Conservation (phyloP, 2,329 filamentous ascomycete genomes). For the Fusarium chaquense region DNA sequence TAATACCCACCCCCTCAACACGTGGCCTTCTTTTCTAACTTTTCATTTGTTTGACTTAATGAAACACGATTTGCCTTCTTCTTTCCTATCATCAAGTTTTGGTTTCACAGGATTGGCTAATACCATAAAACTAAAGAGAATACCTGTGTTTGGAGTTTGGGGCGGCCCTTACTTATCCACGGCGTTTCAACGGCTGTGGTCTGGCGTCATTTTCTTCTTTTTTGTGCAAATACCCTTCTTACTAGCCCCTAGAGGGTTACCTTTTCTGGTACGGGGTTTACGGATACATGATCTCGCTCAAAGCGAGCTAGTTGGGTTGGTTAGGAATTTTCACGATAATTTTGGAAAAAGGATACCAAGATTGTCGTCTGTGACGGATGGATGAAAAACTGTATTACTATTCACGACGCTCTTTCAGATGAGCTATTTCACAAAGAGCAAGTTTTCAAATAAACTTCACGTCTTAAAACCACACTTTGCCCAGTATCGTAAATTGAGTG, state of each 20-base stretch:
- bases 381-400: conserved; percentile 46
- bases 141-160: conserved; percentile 32
- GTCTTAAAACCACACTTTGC: not conserved
- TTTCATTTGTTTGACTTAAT: conserved; percentile 34
- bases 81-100: conserved; percentile 14
- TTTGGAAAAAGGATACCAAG: conserved; percentile 40
- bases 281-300: conserved; percentile 18
- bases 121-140: conserved; percentile 39
- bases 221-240: conserved; percentile 54
- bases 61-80: conserved; percentile 37
- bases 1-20: conserved; percentile 23
- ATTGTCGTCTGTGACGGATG: conserved; percentile 42
- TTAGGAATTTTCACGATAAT: conserved; percentile 23
- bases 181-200: conserved; percentile 27
- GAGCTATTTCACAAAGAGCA: conserved; percentile 27
- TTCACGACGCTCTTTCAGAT: conserved; percentile 47
- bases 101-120: conserved; percentile 30
- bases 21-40: not conserved
- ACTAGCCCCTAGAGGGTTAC: conserved; percentile 21
- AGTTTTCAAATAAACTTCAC: conserved; percentile 17
- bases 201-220: conserved; percentile 23
- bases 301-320: conserved; percentile 22
- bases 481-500: not conserved
- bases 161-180: conserved; percentile 25
- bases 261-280: conserved; percentile 29